These are phyloP conservation scores for Zymoseptoria ardabiliae DNA, from an alignment of 2,329 filamentous ascomycete genomes.

Conservation along the genomic window DNA sequence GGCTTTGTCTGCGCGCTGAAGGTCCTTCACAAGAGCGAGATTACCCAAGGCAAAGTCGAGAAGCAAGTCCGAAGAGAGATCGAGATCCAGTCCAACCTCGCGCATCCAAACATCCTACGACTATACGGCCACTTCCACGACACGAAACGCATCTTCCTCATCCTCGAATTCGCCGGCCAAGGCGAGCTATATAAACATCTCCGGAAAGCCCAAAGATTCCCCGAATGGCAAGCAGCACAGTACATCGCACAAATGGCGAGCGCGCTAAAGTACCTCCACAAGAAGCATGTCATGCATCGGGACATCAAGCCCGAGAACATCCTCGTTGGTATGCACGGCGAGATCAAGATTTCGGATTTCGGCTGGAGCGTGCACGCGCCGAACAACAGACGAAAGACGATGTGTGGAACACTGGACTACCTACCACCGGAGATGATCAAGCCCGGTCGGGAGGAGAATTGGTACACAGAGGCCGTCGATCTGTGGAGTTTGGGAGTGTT, in stretches of 20 bases:
- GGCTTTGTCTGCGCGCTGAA: slow-evolving; percentile 83
- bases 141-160: slow-evolving; percentile 78
- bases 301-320: slow-evolving; percentile 99
- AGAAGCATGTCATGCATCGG: slow-evolving; percentile 94
- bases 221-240: slow-evolving; percentile 78
- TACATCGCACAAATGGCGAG: slow-evolving; percentile 89
- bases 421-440: slow-evolving; percentile 97
- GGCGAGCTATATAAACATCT: slow-evolving; percentile 86
- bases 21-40: slow-evolving; percentile 75
- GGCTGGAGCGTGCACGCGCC: slow-evolving; percentile 98
- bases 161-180: slow-evolving; percentile 78
- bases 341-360: slow-evolving; percentile 98
- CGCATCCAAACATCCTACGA: slow-evolving; percentile 77
- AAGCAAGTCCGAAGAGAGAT: slow-evolving; percentile 84
- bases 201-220: slow-evolving; percentile 68
- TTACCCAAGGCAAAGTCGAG: slow-evolving; percentile 73
- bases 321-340: slow-evolving; percentile 87
- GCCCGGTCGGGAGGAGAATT: slow-evolving; percentile 70
- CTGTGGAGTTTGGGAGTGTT: slow-evolving; percentile 92
- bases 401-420: slow-evolving; percentile 97
- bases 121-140: slow-evolving; percentile 86
- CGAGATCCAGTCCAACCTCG: slow-evolving; percentile 80
- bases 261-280: slow-evolving; percentile 81
- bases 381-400: slow-evolving; percentile 85
- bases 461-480: slow-evolving; percentile 91